A percentile compares a stretch with the other conserved stretches of the same genome.
phyloP scores from a whole-genome alignment of 768 basidiomycete genomes.

The Kwoniella pini region DNA sequence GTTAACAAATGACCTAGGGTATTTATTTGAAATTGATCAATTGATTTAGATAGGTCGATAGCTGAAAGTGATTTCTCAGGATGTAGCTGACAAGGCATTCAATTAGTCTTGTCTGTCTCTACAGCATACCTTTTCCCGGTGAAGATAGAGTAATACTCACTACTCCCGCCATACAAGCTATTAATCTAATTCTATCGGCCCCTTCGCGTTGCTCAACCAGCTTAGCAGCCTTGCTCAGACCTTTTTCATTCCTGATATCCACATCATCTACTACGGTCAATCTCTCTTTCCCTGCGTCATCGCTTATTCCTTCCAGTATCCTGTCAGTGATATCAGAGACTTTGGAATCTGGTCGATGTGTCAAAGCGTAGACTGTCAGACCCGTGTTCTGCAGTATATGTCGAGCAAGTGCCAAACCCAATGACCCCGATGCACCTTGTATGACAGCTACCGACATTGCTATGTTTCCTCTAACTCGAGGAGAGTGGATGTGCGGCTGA shows the following conservation, averaged over 20 bases:
- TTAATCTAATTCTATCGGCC: constrained; percentile 49
- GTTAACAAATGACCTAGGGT: constrained; percentile 57
- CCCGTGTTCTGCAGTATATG: constrained; percentile 52
- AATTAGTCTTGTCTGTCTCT: neutral
- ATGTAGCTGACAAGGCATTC: constrained; percentile 49
- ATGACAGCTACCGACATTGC: constrained; percentile 49
- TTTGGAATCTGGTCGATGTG: constrained; percentile 35
- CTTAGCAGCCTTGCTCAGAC: constrained; percentile 53
- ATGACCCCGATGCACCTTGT: constrained; percentile 47
- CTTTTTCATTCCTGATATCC: constrained; percentile 51
- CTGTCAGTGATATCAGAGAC: constrained; percentile 7
- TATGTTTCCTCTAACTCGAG: neutral
- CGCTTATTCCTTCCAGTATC: neutral
- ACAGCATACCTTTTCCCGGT: neutral
- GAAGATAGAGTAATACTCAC: constrained; percentile 42
- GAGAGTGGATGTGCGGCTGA: no score
- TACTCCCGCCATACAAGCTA: constrained; percentile 56
- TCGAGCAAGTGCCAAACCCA: constrained; percentile 50
- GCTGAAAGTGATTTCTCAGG: constrained; percentile 56
- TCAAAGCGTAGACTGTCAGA: constrained; percentile 55
- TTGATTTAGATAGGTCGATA: constrained; percentile 42
- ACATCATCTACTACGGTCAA: constrained; percentile 50
- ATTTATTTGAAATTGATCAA: constrained; percentile 56
- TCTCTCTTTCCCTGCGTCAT: constrained; percentile 27
- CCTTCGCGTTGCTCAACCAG: constrained; percentile 50